A percentile compares a stretch with the other conserved stretches of the same genome.
These are phyloP conservation scores for Nitzschia sp. DNA, from an alignment of 108 stramenopile genomes.

Conservation along the genomic window DNA sequence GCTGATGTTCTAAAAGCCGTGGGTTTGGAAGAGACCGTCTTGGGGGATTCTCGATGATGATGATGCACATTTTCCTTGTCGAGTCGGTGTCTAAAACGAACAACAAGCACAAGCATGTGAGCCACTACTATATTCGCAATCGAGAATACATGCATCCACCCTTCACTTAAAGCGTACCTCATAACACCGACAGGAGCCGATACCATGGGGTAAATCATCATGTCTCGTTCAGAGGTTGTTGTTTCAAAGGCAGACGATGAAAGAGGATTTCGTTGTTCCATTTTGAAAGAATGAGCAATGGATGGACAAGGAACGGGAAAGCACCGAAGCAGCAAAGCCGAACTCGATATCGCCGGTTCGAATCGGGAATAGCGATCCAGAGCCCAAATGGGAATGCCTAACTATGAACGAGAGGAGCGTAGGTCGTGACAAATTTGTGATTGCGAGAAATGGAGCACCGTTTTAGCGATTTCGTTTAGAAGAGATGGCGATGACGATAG, in stretches of 20 bases:
- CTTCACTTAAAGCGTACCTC: neutral
- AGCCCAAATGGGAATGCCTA: neutral
- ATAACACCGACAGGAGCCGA: neutral
- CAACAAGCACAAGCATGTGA: neutral
- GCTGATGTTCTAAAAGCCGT: neutral
- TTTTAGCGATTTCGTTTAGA: neutral
- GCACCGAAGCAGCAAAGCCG: neutral
- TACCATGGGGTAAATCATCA: neutral
- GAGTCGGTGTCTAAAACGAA: neutral
- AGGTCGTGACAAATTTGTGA: neutral
- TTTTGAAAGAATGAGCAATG: neutral
- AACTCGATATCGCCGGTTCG: neutral
- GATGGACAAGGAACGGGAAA: neutral
- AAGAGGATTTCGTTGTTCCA: neutral
- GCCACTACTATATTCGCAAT: neutral
- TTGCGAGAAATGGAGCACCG: neutral
- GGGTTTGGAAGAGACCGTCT: neutral
- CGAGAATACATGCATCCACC: neutral
- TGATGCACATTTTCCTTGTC: slow-evolving; percentile 6
- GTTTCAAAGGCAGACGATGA: slow-evolving; percentile 2
- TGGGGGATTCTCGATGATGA: neutral
- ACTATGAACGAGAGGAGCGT: neutral
- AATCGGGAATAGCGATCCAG: neutral
- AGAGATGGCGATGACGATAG: neutral
- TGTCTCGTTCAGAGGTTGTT: neutral